These are phyloP conservation scores for Diaporthe velutina DNA, from an alignment of 2,329 filamentous ascomycete species.

Conservation along the genomic window DNA sequence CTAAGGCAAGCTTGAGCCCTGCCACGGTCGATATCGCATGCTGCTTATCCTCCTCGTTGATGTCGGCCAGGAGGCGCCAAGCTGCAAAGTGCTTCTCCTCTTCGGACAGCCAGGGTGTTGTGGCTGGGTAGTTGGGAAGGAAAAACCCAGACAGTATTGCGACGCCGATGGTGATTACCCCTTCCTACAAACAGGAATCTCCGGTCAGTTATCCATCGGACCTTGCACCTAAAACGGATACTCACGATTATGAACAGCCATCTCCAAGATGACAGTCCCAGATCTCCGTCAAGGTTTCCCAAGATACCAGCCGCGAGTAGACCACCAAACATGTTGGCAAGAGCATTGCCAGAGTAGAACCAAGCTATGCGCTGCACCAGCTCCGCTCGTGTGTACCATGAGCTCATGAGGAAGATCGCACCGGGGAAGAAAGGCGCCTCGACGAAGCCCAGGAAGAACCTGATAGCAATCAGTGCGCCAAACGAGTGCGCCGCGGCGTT, in stretches of 20 bases:
- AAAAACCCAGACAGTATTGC: slow-evolving; percentile 37
- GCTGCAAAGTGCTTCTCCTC: slow-evolving; percentile 41
- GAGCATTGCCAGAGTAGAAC: slow-evolving; percentile 60
- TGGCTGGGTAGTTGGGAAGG: slow-evolving; percentile 41
- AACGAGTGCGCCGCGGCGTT: slow-evolving; percentile 61
- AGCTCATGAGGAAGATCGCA: slow-evolving; percentile 60
- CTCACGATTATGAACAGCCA: slow-evolving; percentile 49
- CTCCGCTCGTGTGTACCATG: slow-evolving; percentile 59
- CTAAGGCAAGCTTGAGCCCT: slow-evolving; percentile 46
- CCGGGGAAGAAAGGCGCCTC: slow-evolving; percentile 64
- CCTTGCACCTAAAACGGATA: neutral
- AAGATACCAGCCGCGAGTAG: slow-evolving; percentile 64
- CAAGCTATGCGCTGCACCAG: slow-evolving; percentile 60
- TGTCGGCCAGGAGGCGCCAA: slow-evolving; percentile 40
- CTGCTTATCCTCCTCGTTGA: slow-evolving; percentile 44
- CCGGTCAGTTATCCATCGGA: neutral
- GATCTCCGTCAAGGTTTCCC: slow-evolving; percentile 51
- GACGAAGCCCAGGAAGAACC: slow-evolving; percentile 62
- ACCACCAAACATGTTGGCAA: slow-evolving; percentile 66
- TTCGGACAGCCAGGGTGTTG: slow-evolving; percentile 40
- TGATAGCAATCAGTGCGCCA: slow-evolving; percentile 56
- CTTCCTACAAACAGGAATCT: neutral
- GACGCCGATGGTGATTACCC: slow-evolving; percentile 36
- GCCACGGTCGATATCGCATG: slow-evolving; percentile 39
- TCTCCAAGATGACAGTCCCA: slow-evolving; percentile 49